Evolutionary conservation across 139 green algal genomes (phyloP).

Genomic region (Yamagishiella unicocca): DNA sequence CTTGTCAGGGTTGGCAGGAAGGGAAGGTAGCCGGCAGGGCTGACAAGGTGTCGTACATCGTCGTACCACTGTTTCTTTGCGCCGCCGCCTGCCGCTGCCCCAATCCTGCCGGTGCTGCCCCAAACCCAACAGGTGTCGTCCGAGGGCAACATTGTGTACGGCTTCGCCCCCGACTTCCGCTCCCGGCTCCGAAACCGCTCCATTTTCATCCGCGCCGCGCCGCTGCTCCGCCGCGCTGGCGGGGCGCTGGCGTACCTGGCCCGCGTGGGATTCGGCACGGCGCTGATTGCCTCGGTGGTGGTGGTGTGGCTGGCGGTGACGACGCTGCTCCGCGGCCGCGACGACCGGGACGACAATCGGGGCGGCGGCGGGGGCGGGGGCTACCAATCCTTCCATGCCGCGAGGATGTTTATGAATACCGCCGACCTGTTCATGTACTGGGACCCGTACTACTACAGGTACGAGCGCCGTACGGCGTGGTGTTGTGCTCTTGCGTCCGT

Average conservation of each 20-base stretch:
- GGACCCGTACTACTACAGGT: constrained; percentile 78
- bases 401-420: constrained; percentile 54
- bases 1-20: too few species aligned
- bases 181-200: constrained; percentile 70
- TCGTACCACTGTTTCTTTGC: too few species aligned
- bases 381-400: constrained; percentile 26
- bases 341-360: constrained; percentile 59
- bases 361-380: constrained; percentile 38
- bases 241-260: constrained; percentile 34
- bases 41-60: too few species aligned
- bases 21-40: too few species aligned
- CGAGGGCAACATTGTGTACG: constrained; percentile 92
- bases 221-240: constrained; percentile 55
- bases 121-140: constrained; percentile 83
- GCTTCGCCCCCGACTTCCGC: constrained; percentile 79
- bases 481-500: background rate
- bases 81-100: too few species aligned
- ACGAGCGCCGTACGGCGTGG: background rate
- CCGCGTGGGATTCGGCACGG: constrained; percentile 86
- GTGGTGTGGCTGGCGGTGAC: constrained; percentile 88
- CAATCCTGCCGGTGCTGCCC: too few species aligned
- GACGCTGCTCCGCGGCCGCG: constrained; percentile 67
- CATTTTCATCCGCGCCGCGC: constrained; percentile 75
- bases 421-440: constrained; percentile 74
- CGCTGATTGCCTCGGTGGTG: constrained; percentile 85